Percentiles rank a stretch among this genome's conserved stretches.
These are phyloP conservation scores for Lachnellula arida DNA, from an alignment of 2,329 filamentous ascomycete genomes.

Conservation along the genomic window DNA sequence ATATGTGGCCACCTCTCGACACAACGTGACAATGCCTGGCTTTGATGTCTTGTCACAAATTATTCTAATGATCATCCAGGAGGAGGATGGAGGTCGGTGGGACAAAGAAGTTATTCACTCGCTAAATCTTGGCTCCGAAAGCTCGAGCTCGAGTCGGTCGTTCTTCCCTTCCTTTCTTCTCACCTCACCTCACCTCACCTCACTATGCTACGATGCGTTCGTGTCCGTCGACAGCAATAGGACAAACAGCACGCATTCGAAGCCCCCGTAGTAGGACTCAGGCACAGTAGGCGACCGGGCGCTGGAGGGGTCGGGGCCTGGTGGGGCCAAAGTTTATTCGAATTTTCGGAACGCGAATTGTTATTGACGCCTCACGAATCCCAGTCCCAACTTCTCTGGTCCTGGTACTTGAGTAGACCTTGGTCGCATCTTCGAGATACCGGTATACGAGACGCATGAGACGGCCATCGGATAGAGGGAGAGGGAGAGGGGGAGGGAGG, in stretches of 20 bases:
- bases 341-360: neutral
- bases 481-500: neutral
- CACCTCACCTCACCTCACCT: neutral
- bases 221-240: neutral
- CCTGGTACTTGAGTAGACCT: neutral
- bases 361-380: neutral
- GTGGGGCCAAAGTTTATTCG: neutral
- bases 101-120: neutral
- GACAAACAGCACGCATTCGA: neutral
- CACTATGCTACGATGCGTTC: neutral
- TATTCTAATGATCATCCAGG: too few relatives aligned
- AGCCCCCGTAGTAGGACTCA: neutral
- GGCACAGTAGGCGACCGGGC: neutral
- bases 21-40: neutral
- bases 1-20: too few relatives aligned
- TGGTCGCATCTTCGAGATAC: neutral
- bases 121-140: neutral
- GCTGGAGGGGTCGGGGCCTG: neutral
- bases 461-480: neutral
- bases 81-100: neutral
- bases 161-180: neutral
- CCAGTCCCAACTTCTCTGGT: neutral
- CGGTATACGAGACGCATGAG: neutral
- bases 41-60: neutral
- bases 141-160: neutral